These are phyloP conservation scores for Litchi chinensis DNA, from an alignment of 345 rosid species.

Conservation along the genomic window DNA sequence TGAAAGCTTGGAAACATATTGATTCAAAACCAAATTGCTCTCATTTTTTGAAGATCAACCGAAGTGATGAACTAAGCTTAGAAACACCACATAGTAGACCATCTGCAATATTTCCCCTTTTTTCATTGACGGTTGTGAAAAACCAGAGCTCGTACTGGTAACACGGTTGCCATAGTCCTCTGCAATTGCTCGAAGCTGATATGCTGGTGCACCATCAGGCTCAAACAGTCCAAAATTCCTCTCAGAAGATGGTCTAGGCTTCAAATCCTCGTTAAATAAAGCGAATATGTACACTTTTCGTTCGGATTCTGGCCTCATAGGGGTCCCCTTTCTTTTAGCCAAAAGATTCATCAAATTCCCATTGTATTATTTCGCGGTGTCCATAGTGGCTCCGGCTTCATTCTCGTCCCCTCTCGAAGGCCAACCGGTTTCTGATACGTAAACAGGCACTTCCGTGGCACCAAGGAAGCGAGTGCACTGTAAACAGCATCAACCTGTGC, in stretches of 20 bases:
- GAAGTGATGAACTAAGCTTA: too few relatives aligned
- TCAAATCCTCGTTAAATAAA: slow-evolving; percentile 55
- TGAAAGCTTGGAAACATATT: too few relatives aligned
- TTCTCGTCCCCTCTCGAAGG: slow-evolving; percentile 54
- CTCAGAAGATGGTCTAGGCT: slow-evolving; percentile 55
- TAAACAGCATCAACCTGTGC: slow-evolving; percentile 55
- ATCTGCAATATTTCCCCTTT: not conserved
- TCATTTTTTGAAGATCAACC: not conserved
- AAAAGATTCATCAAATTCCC: slow-evolving; percentile 41
- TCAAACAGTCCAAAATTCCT: slow-evolving; percentile 50
- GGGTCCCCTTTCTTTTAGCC: slow-evolving; percentile 48
- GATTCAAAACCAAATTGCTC: too few relatives aligned
- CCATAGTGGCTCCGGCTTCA: slow-evolving; percentile 48
- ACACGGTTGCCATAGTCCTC: not conserved
- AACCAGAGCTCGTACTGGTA: too few relatives aligned
- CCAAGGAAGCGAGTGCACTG: slow-evolving; percentile 39
- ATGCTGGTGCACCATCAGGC: slow-evolving; percentile 54
- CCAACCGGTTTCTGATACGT: slow-evolving; percentile 61
- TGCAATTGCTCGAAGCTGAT: slow-evolving; percentile 20
- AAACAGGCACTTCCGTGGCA: slow-evolving; percentile 39
- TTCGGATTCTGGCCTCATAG: slow-evolving; percentile 42
- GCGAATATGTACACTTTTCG: slow-evolving; percentile 47
- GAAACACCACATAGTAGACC: not conserved
- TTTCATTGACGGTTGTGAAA: too few relatives aligned
- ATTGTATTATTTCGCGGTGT: slow-evolving; percentile 50